Conservation (phyloP, 345 rosid genomes). For the Populus pruinosa region DNA sequence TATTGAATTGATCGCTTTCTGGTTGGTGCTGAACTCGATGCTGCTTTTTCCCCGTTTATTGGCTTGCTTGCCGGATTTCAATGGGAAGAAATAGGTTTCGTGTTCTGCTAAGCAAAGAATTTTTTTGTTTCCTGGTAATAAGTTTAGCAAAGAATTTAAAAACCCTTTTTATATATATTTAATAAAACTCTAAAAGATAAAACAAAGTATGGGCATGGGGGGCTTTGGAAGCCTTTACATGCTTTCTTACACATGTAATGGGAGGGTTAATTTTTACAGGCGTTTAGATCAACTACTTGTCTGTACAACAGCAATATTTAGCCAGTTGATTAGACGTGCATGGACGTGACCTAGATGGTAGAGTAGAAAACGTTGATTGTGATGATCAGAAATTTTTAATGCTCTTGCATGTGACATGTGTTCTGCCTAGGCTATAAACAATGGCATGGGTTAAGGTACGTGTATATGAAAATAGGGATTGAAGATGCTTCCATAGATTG, state of each 20-base stretch:
- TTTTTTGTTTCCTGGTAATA: neutral
- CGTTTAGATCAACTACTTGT: neutral
- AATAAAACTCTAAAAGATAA: neutral
- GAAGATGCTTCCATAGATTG: slow-evolving; percentile 14
- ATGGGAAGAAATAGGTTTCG: slow-evolving; percentile 22
- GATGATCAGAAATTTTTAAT: neutral
- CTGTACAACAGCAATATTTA: neutral
- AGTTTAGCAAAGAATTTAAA: slow-evolving; percentile 4
- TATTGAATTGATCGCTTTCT: slow-evolving; percentile 17
- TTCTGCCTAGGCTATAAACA: neutral
- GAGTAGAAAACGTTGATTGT: neutral
- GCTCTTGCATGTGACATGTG: slow-evolving; percentile 8
- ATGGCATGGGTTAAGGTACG: neutral
- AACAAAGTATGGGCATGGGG: neutral
- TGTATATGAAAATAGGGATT: neutral
- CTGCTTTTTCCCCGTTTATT: slow-evolving; percentile 25
- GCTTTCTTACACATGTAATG: neutral
- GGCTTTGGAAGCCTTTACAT: neutral
- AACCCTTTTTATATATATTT: neutral
- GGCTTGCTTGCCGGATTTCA: slow-evolving; percentile 21
- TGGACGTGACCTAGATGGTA: slow-evolving; percentile 21
- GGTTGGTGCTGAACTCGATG: slow-evolving; percentile 29
- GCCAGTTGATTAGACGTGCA: slow-evolving; percentile 19
- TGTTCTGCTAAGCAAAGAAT: slow-evolving; percentile 18
- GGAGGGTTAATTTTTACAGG: neutral